Percentiles rank a stretch among this genome's conserved stretches.
These are phyloP conservation scores for Gnomoniopsis sp. DNA, from an alignment of 2,329 filamentous ascomycete species.

Conservation along the genomic window DNA sequence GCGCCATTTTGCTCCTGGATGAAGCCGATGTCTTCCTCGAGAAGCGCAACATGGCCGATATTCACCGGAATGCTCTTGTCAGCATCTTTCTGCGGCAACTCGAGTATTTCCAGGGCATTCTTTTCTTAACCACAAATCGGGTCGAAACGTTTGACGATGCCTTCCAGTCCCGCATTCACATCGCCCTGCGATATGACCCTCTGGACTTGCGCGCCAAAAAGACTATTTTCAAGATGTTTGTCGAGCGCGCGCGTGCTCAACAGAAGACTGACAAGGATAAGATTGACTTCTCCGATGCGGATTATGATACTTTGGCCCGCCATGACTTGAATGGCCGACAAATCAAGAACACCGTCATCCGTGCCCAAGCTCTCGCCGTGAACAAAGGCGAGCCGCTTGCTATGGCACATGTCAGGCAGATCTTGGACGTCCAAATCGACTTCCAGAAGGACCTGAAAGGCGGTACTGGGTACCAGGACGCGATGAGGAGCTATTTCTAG, in stretches of 20 bases:
- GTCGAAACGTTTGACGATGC: slow-evolving; percentile 88
- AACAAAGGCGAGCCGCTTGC: slow-evolving; percentile 68
- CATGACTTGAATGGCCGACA: slow-evolving; percentile 62
- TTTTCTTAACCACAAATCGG: slow-evolving; percentile 87
- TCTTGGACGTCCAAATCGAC: slow-evolving; percentile 78
- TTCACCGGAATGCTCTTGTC: slow-evolving; percentile 81
- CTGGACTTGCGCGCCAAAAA: slow-evolving; percentile 70
- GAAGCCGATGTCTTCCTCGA: slow-evolving; percentile 85
- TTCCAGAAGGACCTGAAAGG: slow-evolving; percentile 84
- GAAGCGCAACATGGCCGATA: slow-evolving; percentile 76
- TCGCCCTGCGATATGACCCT: slow-evolving; percentile 77
- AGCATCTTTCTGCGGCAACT: slow-evolving; percentile 82
- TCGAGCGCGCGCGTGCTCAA: slow-evolving; percentile 66
- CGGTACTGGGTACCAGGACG: slow-evolving; percentile 74
- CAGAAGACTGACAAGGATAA: slow-evolving; percentile 52
- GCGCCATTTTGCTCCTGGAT: slow-evolving; percentile 78
- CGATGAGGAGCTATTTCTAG: slow-evolving; percentile 75
- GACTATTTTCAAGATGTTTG: slow-evolving; percentile 80
- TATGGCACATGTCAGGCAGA: slow-evolving; percentile 76
- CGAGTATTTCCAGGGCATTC: slow-evolving; percentile 88
- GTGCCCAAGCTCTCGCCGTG: slow-evolving; percentile 77
- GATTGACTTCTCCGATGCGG: slow-evolving; percentile 61
- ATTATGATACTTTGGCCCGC: slow-evolving; percentile 64
- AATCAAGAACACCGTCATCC: slow-evolving; percentile 87
- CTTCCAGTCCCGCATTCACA: slow-evolving; percentile 84